Conservation (phyloP, 2,329 filamentous ascomycete species). For the Plenodomus lindquistii region DNA sequence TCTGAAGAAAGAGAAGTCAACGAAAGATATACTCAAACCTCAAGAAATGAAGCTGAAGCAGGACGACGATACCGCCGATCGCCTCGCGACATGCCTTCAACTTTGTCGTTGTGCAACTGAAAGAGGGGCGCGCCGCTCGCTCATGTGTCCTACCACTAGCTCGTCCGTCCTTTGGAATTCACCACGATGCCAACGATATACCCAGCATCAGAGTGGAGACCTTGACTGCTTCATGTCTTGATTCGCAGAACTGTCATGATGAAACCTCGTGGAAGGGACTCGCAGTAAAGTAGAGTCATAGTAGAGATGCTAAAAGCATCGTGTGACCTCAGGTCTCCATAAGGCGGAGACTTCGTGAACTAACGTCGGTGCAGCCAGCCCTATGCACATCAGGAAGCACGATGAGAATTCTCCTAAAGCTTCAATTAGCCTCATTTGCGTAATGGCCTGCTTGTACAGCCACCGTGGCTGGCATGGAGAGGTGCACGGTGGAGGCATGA, state of each 20-base stretch:
- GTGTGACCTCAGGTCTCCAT: constrained; percentile 1
- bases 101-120: background rate
- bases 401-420: background rate
- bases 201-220: background rate
- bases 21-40: background rate
- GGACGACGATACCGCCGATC: background rate
- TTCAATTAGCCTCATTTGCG: constrained; percentile 3
- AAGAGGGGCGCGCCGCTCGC: background rate
- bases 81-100: constrained; percentile 3
- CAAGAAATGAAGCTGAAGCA: constrained; percentile 2
- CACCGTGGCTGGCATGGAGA: constrained; percentile 1
- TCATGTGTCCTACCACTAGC: background rate
- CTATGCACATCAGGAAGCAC: background rate
- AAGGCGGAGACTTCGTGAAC: background rate
- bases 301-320: background rate
- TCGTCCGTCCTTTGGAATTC: background rate
- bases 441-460: constrained; percentile 2
- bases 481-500: background rate
- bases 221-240: constrained; percentile 5
- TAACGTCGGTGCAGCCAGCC: background rate
- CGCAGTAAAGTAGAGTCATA: background rate
- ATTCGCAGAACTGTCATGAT: background rate
- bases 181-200: background rate
- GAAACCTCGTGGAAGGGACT: constrained; percentile 2
- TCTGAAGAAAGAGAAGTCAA: background rate